phyloP scores from a whole-genome alignment of 208 protist species.

The Leishmania amazonensis region DNA sequence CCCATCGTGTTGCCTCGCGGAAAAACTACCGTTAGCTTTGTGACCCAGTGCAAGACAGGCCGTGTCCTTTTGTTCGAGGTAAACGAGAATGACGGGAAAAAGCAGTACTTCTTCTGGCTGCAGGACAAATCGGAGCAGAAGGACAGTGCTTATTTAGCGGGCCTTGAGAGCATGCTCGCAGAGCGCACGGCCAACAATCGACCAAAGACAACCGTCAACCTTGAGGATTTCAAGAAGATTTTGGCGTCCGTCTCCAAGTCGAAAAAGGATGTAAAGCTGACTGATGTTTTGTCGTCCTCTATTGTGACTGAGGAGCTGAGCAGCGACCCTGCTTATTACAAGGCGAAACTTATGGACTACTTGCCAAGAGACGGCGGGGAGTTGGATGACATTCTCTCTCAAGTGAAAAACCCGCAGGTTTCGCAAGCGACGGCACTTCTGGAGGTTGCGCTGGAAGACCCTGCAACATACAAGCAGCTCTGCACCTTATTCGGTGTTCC shows the following conservation, averaged over 20 bases:
- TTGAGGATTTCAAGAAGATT: slow-evolving; percentile 67
- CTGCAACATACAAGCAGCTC: slow-evolving; percentile 52
- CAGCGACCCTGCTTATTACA: slow-evolving; percentile 62
- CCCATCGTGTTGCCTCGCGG: slow-evolving; percentile 29
- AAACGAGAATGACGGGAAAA: slow-evolving; percentile 26
- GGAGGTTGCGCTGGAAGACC: slow-evolving; percentile 49
- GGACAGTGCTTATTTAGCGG: slow-evolving; percentile 51
- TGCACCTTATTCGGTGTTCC: slow-evolving; percentile 55
- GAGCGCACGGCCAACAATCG: slow-evolving; percentile 4
- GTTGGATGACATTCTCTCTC: slow-evolving; percentile 46
- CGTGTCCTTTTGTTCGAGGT: slow-evolving; percentile 73
- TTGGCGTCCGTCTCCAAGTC: slow-evolving; percentile 45
- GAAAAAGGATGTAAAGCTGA: slow-evolving; percentile 34
- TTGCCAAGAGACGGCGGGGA: slow-evolving; percentile 43
- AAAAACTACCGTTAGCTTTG: slow-evolving; percentile 39
- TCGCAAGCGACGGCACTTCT: slow-evolving; percentile 42
- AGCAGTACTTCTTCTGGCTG: slow-evolving; percentile 79
- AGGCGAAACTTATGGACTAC: slow-evolving; percentile 38
- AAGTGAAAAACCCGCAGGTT: slow-evolving; percentile 76
- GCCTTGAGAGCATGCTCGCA: slow-evolving; percentile 48
- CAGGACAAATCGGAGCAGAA: slow-evolving; percentile 82
- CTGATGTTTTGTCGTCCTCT: slow-evolving; percentile 50
- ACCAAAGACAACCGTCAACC: slow-evolving; percentile 25
- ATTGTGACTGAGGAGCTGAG: slow-evolving; percentile 56
- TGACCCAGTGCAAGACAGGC: slow-evolving; percentile 76